Conservation (phyloP, 192 early-diverging fungal species). For the Mortierella hygrophila region DNA sequence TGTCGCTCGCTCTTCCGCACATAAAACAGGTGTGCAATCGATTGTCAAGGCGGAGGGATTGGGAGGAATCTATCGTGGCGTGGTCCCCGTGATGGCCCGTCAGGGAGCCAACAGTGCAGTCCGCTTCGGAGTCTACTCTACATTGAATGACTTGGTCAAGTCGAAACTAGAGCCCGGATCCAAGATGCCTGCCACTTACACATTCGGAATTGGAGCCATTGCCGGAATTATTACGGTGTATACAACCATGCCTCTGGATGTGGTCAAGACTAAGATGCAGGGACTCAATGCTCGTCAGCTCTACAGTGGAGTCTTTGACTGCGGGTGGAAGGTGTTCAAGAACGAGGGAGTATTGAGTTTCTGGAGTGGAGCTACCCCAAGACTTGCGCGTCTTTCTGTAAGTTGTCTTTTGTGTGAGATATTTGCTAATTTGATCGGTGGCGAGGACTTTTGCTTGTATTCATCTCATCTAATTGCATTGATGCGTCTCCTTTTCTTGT, state of each 20-base stretch:
- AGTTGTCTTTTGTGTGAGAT: background rate
- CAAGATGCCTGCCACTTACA: slow-evolving; percentile 67
- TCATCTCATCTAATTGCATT: slow-evolving; percentile 9
- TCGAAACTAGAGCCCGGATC: slow-evolving; percentile 37
- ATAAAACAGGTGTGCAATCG: slow-evolving; percentile 47
- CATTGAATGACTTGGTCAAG: slow-evolving; percentile 70
- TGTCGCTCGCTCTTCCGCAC: background rate
- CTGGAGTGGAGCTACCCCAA: slow-evolving; percentile 96
- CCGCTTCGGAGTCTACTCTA: slow-evolving; percentile 88
- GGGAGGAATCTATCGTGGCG: slow-evolving; percentile 89
- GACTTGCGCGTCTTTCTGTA: slow-evolving; percentile 70
- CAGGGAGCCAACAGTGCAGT: slow-evolving; percentile 98
- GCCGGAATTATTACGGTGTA: slow-evolving; percentile 96
- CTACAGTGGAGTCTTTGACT: slow-evolving; percentile 82
- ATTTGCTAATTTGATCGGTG: background rate
- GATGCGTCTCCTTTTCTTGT: background rate
- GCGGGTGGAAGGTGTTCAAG: slow-evolving; percentile 75
- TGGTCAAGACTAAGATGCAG: slow-evolving; percentile 98
- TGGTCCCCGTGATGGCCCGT: slow-evolving; percentile 91
- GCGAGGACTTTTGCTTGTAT: background rate
- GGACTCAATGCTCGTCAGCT: slow-evolving; percentile 74
- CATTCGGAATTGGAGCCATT: slow-evolving; percentile 82
- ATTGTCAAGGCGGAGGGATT: slow-evolving; percentile 82
- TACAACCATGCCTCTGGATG: slow-evolving; percentile 96
- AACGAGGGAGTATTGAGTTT: slow-evolving; percentile 86